phyloP scores from a whole-genome alignment of 202 grass and related monocot species.

The Saccharum hybrid region DNA sequence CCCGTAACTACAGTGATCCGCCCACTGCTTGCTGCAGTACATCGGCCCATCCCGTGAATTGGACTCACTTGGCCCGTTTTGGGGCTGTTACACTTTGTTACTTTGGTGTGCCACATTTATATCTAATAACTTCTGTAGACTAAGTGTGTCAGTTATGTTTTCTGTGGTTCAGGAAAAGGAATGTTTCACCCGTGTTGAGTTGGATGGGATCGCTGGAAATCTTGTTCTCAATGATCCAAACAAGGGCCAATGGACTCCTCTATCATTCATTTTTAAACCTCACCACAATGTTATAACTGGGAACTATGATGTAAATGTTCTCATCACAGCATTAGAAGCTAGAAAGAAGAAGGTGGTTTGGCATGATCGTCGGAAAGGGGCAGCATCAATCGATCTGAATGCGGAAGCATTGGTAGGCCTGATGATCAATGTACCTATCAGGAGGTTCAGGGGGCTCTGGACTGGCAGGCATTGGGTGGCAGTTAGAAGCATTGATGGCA shows the following conservation, averaged over 20 bases:
- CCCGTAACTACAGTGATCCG: too few relatives aligned
- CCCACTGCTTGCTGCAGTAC: too few relatives aligned
- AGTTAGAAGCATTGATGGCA: conserved; percentile 59
- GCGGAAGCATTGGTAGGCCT: conserved; percentile 64
- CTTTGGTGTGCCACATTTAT: conserved; percentile 1
- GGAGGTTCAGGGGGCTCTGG: conserved; percentile 65
- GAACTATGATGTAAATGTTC: conserved; percentile 95
- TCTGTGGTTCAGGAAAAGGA: conserved; percentile 68
- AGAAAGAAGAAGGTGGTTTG: conserved; percentile 76
- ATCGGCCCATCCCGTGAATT: too few relatives aligned
- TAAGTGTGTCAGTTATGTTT: conserved; percentile 36
- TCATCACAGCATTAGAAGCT: conserved; percentile 68
- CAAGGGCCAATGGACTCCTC: conserved; percentile 59
- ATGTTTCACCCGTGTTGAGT: conserved; percentile 64
- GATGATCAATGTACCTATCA: conserved; percentile 73
- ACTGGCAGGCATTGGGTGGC: conserved; percentile 82
- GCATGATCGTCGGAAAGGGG: conserved; percentile 73
- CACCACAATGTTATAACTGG: conserved; percentile 83
- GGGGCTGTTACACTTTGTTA: background rate
- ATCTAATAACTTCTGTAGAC: background rate
- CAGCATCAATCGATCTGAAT: conserved; percentile 67
- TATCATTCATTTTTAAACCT: conserved; percentile 73
- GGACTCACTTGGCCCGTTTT: too few relatives aligned
- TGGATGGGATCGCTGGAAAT: conserved; percentile 66
- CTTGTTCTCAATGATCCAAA: conserved; percentile 58